These are phyloP conservation scores for Fusarium transvaalense DNA, from an alignment of 2,329 filamentous ascomycete genomes.

Conservation along the genomic window DNA sequence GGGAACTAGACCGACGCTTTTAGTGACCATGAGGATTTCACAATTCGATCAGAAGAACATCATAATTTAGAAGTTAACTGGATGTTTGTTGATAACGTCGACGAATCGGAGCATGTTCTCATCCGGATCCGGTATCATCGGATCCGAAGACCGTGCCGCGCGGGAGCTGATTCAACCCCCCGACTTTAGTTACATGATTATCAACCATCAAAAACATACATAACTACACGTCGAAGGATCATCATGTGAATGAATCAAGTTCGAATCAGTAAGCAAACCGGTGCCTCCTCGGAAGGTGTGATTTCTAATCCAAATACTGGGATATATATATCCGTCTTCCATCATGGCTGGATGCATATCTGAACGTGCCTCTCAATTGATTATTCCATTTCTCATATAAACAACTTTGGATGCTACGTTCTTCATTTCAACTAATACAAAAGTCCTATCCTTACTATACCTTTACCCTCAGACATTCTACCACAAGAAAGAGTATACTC, in stretches of 20 bases:
- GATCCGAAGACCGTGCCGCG: constrained; percentile 8
- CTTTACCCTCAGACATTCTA: background rate
- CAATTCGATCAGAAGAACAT: too few species aligned
- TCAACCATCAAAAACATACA: background rate
- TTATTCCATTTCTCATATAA: background rate
- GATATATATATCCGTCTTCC: background rate
- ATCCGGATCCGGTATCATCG: background rate
- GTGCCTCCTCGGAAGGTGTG: too few species aligned
- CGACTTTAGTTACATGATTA: constrained; percentile 12
- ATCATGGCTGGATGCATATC: background rate
- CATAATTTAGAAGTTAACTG: too few species aligned
- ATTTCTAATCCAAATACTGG: background rate
- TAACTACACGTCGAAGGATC: background rate
- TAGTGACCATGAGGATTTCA: too few species aligned
- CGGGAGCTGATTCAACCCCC: background rate
- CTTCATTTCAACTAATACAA: too few species aligned
- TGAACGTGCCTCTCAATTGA: background rate
- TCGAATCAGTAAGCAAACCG: background rate
- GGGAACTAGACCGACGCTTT: too few species aligned
- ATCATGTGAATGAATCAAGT: background rate
- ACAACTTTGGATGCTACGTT: rapidly evolving
- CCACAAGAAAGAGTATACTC: rapidly evolving
- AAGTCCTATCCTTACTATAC: rapidly evolving
- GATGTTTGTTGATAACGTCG: too few species aligned
- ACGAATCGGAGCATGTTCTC: background rate